phyloP scores from a whole-genome alignment of 331 rosid genomes.

The Quercus phellos region DNA sequence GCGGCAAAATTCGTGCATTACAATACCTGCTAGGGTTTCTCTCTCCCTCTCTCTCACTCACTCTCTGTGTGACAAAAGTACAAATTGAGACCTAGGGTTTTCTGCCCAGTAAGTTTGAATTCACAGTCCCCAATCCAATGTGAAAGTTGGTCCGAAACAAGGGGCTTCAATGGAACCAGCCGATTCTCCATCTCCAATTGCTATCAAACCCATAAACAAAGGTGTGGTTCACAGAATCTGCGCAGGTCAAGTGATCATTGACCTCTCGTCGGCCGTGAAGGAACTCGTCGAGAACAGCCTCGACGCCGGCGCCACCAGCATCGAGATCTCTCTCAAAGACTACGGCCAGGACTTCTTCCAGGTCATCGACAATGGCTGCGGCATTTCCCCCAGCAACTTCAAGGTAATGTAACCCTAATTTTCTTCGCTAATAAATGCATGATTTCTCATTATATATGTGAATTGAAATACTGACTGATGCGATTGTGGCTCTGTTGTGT shows the following conservation, averaged over 20 bases:
- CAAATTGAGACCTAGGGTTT: not conserved
- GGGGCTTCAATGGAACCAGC: constrained; percentile 33
- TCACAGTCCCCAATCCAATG: not conserved
- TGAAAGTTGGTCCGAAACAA: not conserved
- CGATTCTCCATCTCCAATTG: constrained; percentile 22
- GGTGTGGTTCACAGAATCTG: constrained; percentile 72
- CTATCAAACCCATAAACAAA: constrained; percentile 64
- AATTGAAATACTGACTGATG: too few species aligned
- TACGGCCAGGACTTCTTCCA: constrained; percentile 77
- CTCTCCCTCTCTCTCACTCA: not conserved
- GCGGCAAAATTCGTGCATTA: constrained; percentile 29
- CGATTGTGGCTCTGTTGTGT: too few species aligned
- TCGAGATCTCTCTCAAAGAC: constrained; percentile 71
- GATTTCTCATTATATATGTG: too few species aligned
- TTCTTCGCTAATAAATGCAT: too few species aligned
- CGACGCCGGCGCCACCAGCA: constrained; percentile 82
- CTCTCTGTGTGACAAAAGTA: not conserved
- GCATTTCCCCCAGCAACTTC: constrained; percentile 78
- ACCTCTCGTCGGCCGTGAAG: constrained; percentile 88
- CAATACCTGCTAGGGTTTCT: not conserved
- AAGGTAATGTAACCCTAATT: constrained; percentile 22
- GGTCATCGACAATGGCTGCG: constrained; percentile 83
- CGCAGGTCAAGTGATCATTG: constrained; percentile 86
- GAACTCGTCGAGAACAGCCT: constrained; percentile 94
- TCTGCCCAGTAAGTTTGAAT: not conserved